Evolutionary conservation across 139 green algal genomes (phyloP).

Genomic region (Zygnema circumcarinatum): DNA sequence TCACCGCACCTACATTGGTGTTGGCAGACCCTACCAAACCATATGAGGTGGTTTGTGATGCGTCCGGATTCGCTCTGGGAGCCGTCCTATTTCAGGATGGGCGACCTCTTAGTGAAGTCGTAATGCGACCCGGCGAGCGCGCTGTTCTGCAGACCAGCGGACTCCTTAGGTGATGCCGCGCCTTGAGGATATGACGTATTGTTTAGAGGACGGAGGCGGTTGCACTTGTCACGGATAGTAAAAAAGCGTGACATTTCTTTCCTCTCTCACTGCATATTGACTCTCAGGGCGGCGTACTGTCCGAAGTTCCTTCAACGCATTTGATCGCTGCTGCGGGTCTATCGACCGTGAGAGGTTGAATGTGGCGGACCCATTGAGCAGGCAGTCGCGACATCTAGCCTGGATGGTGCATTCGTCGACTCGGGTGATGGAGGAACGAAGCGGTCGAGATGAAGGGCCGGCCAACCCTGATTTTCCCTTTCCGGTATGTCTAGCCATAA

Average conservation of each 20-base stretch:
- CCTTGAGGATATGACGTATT: constrained; percentile 25
- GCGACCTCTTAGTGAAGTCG: constrained; percentile 53
- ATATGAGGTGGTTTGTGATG: constrained; percentile 56
- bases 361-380: constrained; percentile 44
- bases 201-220: background rate
- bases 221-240: constrained; percentile 29
- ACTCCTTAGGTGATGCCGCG: constrained; percentile 52
- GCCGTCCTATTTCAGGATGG: constrained; percentile 59
- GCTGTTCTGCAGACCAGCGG: constrained; percentile 48
- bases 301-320: constrained; percentile 16
- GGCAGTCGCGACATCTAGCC: too few relatives aligned
- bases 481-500: background rate
- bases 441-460: background rate
- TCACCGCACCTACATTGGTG: constrained; percentile 44
- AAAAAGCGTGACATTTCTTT: constrained; percentile 23
- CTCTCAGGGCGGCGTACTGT: constrained; percentile 3
- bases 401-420: too few relatives aligned
- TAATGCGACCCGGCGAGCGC: constrained; percentile 33
- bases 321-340: background rate
- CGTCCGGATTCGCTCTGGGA: constrained; percentile 35
- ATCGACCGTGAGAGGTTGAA: constrained; percentile 17
- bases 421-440: background rate
- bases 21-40: constrained; percentile 34
- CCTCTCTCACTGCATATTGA: background rate
- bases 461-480: constrained; percentile 23